Base-by-base conservation (phyloP, 768 basidiomycete species). In the Tephrocybe sp. region DNA sequence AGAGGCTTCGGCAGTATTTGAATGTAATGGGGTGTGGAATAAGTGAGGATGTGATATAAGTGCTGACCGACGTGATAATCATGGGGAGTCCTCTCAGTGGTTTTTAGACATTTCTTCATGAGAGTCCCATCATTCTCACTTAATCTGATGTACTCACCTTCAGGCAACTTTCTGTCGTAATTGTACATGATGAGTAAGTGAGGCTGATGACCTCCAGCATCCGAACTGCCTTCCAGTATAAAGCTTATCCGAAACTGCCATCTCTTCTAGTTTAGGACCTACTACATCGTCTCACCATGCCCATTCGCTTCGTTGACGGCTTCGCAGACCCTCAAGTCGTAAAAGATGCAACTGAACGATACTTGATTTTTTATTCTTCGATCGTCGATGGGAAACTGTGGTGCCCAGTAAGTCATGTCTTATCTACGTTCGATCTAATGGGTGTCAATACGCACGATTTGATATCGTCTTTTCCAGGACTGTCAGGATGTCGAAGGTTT, bases 331-430 rank as follows among this genome's bases (percentile, higher is more conserved):
- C 68, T 24, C 47, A 53, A 23, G 67, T 72, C 2, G 67, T 82
- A 18, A 57, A 65, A 49, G 62, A 68, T 25, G 73, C 70, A 9
- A 67, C 74, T n/a, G 80, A 83, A 36, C 61, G 71, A 14, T 88
- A 76, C 52, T 48, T 89, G 23, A 69, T 91, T n/a, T 88, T 90
- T 64, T 89, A 84, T 55, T 78, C 88, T 9, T 88, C 85, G 17
- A 71, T 83, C 44, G 76, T 81, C 1, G 73, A 80, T 51, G 86
- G 83, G 23, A 64, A 70, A 48, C 66, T 84, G 62, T 90, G 89
- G 88, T 90, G 88, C 62, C 79, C 85, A 21, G 88, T 90, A 58
- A 41, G 76, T 73, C n/a, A n/a, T n/a, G n/a, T n/a, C n/a, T n/a
- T n/a, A 36, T 23, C 7, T 23, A n/a, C 18, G 18, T 10, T n/a